A percentile compares a stretch with the other conserved stretches of the same genome.
These are phyloP conservation scores for Hippophae gyantsensis DNA, from an alignment of 306 rosid genomes.

Conservation along the genomic window DNA sequence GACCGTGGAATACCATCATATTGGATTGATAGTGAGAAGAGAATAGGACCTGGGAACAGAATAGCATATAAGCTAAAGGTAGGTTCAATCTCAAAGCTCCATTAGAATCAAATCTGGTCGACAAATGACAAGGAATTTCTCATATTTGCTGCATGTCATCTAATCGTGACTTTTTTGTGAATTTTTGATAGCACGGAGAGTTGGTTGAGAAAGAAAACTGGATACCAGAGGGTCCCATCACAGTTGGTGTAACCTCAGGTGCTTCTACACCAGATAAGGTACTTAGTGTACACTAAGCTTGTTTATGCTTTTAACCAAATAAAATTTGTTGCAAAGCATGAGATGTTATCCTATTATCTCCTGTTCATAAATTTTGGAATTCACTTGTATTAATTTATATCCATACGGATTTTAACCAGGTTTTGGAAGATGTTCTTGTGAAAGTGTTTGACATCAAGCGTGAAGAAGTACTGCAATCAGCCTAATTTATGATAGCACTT, in stretches of 20 bases:
- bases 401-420: constrained; percentile 34
- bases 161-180: neutral
- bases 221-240: constrained; percentile 77
- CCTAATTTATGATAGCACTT: constrained; percentile 17
- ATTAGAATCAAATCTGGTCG: too few species aligned
- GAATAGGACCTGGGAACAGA: constrained; percentile 95
- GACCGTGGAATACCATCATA: constrained; percentile 85
- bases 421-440: constrained; percentile 74
- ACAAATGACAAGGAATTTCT: too few species aligned
- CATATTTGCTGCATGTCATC: too few species aligned
- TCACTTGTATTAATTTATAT: neutral
- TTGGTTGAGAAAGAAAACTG: constrained; percentile 86
- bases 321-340: neutral
- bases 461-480: constrained; percentile 62
- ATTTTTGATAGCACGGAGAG: constrained; percentile 67
- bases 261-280: constrained; percentile 99
- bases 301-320: neutral
- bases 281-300: constrained; percentile 11
- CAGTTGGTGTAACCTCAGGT: constrained; percentile 88
- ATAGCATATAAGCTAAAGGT: constrained; percentile 72
- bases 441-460: constrained; percentile 73
- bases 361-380: neutral
- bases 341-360: neutral
- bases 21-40: constrained; percentile 86
- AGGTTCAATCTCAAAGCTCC: constrained; percentile 13